phyloP scores from a whole-genome alignment of 2,329 filamentous ascomycete genomes.

The Catunica adiposa region DNA sequence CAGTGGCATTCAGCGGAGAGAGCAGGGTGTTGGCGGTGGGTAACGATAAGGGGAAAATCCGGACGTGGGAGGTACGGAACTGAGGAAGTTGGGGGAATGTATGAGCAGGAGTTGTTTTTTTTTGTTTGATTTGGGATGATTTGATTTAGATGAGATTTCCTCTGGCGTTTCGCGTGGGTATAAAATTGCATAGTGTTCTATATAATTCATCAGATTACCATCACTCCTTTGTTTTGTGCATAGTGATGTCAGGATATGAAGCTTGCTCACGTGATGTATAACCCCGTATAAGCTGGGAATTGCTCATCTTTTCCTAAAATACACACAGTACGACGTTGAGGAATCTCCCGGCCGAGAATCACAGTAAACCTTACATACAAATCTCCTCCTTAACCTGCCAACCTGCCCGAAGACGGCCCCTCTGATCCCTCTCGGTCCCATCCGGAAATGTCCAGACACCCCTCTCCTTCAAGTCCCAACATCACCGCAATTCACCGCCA shows the following conservation, averaged over 20 bases:
- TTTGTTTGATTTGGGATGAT: not conserved
- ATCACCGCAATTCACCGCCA: too few species aligned
- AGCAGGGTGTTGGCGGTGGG: slow-evolving; percentile 65
- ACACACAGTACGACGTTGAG: too few species aligned
- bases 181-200: slow-evolving; percentile 1
- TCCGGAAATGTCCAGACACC: too few species aligned
- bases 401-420: too few species aligned
- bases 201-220: slow-evolving; percentile 2
- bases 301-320: too few species aligned
- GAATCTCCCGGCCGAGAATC: too few species aligned
- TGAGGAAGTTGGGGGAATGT: slow-evolving; percentile 20
- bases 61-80: slow-evolving; percentile 73
- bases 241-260: not conserved
- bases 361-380: too few species aligned
- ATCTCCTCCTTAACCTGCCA: too few species aligned
- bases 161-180: slow-evolving; percentile 9
- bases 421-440: too few species aligned
- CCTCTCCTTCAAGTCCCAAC: too few species aligned
- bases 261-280: not conserved
- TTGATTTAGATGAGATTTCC: slow-evolving; percentile 13
- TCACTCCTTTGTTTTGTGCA: not conserved
- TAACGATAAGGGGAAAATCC: slow-evolving; percentile 76
- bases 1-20: slow-evolving; percentile 49
- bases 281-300: not conserved
- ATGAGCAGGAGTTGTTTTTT: not conserved